Conservation (phyloP, 2,329 filamentous ascomycete species). For the Phialemonium atrogriseum region DNA sequence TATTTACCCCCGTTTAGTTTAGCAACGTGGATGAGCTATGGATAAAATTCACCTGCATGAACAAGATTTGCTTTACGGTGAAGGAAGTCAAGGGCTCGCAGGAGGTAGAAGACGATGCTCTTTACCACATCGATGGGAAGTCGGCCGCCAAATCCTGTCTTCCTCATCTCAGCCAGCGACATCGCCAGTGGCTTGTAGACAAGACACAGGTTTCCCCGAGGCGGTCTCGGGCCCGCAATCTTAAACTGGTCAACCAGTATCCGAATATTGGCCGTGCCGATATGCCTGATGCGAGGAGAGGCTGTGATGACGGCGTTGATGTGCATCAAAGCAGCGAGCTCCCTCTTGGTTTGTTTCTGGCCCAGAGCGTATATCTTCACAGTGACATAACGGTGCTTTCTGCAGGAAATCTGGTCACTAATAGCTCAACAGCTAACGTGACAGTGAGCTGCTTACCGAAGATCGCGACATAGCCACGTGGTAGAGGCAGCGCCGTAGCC, state of each 20-base stretch:
- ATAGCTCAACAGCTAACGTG: no score
- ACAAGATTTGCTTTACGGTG: constrained; percentile 5
- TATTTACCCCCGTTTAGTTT: no score
- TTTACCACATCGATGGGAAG: constrained; percentile 2
- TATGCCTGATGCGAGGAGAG: not conserved
- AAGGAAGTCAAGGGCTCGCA: constrained; percentile 5
- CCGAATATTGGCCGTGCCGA: constrained; percentile 1
- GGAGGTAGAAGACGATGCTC: constrained; percentile 2
- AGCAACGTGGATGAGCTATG: no score
- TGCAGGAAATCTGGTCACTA: no score
- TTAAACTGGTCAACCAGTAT: constrained; percentile 4
- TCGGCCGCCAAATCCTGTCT: not conserved
- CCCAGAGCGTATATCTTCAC: constrained; percentile 6
- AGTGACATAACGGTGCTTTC: constrained; percentile 4
- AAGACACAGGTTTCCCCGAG: constrained; percentile 3
- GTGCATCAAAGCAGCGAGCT: constrained; percentile 4
- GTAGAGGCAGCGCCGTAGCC: constrained; percentile 32
- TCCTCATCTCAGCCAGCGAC: constrained; percentile 2
- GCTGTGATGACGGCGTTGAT: constrained; percentile 2
- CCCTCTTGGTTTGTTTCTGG: no score
- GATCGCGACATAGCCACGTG: constrained; percentile 32
- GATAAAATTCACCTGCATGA: no score
- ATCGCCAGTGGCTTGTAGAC: constrained; percentile 3
- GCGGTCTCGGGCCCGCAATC: not conserved
- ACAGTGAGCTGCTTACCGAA: no score